Conservation (phyloP, 805 yeast genomes). For the Myxozyma lipomycoides region DNA sequence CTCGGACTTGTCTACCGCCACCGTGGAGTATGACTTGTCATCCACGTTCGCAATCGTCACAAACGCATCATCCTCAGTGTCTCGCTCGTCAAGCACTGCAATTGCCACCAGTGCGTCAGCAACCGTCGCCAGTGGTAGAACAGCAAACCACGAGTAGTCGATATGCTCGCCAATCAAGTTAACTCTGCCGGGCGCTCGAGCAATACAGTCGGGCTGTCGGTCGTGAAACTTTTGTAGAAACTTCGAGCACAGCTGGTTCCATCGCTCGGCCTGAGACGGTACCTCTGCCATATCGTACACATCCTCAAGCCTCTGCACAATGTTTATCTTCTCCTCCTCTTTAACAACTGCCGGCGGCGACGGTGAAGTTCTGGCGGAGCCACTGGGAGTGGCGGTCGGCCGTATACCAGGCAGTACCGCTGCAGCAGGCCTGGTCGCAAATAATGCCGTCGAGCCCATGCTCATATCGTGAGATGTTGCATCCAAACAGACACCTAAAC, state of each 20-base stretch:
- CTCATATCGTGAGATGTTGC: too few species aligned
- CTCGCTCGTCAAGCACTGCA: slow-evolving; percentile 27
- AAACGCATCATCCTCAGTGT: slow-evolving; percentile 29
- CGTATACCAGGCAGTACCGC: too few species aligned
- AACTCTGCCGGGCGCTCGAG: slow-evolving; percentile 73
- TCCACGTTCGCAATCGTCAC: slow-evolving; percentile 41
- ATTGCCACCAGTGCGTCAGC: slow-evolving; percentile 59
- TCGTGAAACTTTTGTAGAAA: slow-evolving; percentile 18
- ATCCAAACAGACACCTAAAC: too few species aligned
- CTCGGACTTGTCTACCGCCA: slow-evolving; percentile 17
- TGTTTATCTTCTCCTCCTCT: not conserved
- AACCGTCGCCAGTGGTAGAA: slow-evolving; percentile 72
- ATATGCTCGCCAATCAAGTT: slow-evolving; percentile 73
- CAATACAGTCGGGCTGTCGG: slow-evolving; percentile 44
- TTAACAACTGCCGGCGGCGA: slow-evolving; percentile 22
- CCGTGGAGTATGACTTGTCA: slow-evolving; percentile 11
- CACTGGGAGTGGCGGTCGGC: too few species aligned
- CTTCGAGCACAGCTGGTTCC: slow-evolving; percentile 10
- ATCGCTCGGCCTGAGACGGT: slow-evolving; percentile 16
- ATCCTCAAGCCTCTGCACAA: not conserved
- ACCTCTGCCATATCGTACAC: slow-evolving; percentile 3
- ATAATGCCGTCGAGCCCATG: too few species aligned
- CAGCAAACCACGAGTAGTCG: slow-evolving; percentile 65
- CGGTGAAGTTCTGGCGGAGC: slow-evolving; percentile 6
- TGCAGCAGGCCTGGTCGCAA: too few species aligned